Evolutionary conservation across 768 basidiomycete species (phyloP).

Genomic region (Royoungia palumana): DNA sequence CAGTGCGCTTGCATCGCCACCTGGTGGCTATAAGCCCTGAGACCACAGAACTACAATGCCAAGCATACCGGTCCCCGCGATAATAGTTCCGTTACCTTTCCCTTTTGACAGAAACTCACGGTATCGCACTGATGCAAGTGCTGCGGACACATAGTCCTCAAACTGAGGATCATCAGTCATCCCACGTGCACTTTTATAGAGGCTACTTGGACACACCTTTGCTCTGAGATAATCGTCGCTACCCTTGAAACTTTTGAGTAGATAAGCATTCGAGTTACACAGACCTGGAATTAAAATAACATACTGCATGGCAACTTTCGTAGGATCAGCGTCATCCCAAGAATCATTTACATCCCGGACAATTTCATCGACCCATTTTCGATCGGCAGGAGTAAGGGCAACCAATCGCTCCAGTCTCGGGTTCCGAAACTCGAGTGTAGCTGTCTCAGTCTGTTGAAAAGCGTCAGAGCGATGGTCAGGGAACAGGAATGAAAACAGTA

Average conservation of each 20-base stretch:
- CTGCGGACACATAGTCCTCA: conserved; percentile 91
- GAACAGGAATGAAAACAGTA: conserved; percentile 25
- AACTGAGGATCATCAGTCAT: conserved; percentile 40
- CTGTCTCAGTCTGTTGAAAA: conserved; percentile 75
- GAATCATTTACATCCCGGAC: conserved; percentile 80
- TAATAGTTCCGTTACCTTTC: conserved; percentile 58
- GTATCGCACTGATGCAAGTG: conserved; percentile 86
- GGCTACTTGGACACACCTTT: conserved; percentile 49
- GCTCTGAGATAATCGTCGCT: conserved; percentile 92
- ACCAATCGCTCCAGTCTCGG: conserved; percentile 73
- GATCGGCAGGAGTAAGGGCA: conserved; percentile 84
- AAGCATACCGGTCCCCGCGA: conserved; percentile 53
- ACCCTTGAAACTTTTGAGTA: conserved; percentile 76
- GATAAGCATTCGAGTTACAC: not conserved
- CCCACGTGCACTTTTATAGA: not conserved
- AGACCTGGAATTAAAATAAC: conserved; percentile 26
- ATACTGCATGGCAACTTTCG: conserved; percentile 60
- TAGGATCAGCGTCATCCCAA: conserved; percentile 67
- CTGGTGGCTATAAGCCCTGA: conserved; percentile 32
- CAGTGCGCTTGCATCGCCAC: conserved; percentile 52
- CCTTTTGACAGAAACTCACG: conserved; percentile 78
- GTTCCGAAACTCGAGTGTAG: conserved; percentile 82
- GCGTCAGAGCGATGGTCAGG: not conserved
- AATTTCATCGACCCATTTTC: conserved; percentile 98
- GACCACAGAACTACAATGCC: not conserved